Evolutionary conservation across 352 stramenopile species (phyloP).

Genomic region (Phytophthora pinifolia): DNA sequence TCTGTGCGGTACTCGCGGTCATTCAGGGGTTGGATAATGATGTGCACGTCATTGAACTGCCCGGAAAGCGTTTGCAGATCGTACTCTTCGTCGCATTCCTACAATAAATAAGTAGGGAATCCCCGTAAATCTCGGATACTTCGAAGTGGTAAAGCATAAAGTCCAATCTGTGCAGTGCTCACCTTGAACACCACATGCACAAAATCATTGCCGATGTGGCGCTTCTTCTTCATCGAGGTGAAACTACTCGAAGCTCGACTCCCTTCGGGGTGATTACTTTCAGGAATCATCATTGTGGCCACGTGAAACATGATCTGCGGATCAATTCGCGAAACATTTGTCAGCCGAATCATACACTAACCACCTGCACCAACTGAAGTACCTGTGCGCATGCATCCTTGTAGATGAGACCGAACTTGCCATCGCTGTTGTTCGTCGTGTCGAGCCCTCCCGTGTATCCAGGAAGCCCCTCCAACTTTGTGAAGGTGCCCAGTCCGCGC

Average conservation of each 20-base stretch:
- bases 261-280: neutral
- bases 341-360: neutral
- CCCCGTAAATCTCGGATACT: too few species aligned
- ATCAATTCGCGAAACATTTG: conserved; percentile 1
- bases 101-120: neutral
- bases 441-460: conserved; percentile 83
- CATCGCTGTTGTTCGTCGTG: conserved; percentile 63
- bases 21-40: conserved; percentile 83
- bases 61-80: conserved; percentile 73
- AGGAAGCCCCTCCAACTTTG: conserved; percentile 59
- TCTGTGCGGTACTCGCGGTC: conserved; percentile 72
- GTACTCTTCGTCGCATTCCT: conserved; percentile 82
- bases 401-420: conserved; percentile 75
- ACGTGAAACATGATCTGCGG: conserved; percentile 86
- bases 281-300: conserved; percentile 77
- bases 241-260: conserved; percentile 14
- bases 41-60: conserved; percentile 89
- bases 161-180: neutral
- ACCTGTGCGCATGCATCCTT: conserved; percentile 71
- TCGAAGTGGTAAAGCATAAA: too few species aligned
- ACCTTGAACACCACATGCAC: conserved; percentile 87
- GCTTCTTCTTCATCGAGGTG: conserved; percentile 77
- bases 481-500: conserved; percentile 64
- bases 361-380: neutral
- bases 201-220: conserved; percentile 89